Conservation (phyloP, 805 yeast species). For the Ogataea sp. region DNA sequence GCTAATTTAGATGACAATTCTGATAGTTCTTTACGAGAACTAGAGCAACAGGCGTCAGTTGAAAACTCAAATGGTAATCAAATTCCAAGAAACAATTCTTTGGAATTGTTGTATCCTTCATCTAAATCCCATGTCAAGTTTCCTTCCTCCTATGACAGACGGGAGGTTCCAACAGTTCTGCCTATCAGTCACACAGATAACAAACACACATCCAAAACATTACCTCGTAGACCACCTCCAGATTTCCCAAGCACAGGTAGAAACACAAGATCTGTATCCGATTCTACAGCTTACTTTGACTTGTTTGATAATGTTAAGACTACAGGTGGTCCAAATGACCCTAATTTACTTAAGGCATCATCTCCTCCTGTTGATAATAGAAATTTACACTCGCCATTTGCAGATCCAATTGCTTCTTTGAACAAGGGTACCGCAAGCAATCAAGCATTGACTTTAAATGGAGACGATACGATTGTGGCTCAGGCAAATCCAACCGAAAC, state of each 20-base stretch:
- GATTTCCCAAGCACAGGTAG: constrained; percentile 29
- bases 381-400: too few species aligned
- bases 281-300: constrained; percentile 24
- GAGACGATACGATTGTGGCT: not conserved
- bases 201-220: not conserved
- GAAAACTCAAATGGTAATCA: not conserved
- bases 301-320: constrained; percentile 14
- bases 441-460: not conserved
- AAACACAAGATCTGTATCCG: constrained; percentile 28
- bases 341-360: not conserved
- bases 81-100: not conserved
- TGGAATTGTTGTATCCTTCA: not conserved
- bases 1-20: not conserved
- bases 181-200: constrained; percentile 19
- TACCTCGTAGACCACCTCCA: constrained; percentile 31
- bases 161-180: constrained; percentile 27
- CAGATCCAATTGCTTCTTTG: not conserved
- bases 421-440: not conserved
- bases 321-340: not conserved
- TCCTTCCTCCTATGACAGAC: constrained; percentile 26
- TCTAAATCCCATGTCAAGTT: not conserved
- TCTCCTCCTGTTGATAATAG: not conserved
- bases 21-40: not conserved
- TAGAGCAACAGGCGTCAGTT: too few species aligned
- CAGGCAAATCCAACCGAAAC: not conserved